Evolutionary conservation across 345 rosid genomes (phyloP).

Genomic region (Linum usitatissimum): DNA sequence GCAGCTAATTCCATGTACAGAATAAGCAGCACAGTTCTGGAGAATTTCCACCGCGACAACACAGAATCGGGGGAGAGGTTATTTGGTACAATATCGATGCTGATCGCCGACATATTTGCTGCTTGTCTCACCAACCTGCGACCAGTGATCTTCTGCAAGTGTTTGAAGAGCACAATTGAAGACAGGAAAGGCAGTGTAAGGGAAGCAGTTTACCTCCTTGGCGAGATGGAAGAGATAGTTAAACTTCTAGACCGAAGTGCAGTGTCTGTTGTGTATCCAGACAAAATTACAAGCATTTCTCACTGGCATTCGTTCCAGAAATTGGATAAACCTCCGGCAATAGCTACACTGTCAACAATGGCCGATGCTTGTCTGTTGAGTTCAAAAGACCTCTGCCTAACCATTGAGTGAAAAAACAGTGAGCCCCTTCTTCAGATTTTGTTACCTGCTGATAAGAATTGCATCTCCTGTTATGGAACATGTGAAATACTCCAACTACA

Average conservation of each 20-base stretch:
- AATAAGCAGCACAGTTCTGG: slow-evolving; percentile 49
- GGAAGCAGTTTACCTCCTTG: slow-evolving; percentile 47
- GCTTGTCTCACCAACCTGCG: slow-evolving; percentile 71
- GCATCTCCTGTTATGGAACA: neutral
- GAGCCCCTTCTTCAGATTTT: neutral
- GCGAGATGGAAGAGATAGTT: slow-evolving; percentile 42
- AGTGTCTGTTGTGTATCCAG: slow-evolving; percentile 29
- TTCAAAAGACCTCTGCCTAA: slow-evolving; percentile 20
- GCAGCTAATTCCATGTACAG: slow-evolving; percentile 83
- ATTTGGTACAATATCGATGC: slow-evolving; percentile 29
- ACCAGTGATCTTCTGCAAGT: slow-evolving; percentile 36
- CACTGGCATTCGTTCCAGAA: slow-evolving; percentile 48
- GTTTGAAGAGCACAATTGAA: slow-evolving; percentile 45
- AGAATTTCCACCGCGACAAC: slow-evolving; percentile 18
- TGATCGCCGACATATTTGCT: slow-evolving; percentile 54
- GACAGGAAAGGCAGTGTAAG: slow-evolving; percentile 45
- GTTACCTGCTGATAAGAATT: neutral
- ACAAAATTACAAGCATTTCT: slow-evolving; percentile 38
- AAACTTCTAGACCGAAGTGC: slow-evolving; percentile 37
- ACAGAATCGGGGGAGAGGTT: slow-evolving; percentile 22
- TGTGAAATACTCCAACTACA: neutral
- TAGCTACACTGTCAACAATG: slow-evolving; percentile 11
- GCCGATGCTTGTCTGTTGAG: slow-evolving; percentile 9
- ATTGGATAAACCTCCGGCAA: slow-evolving; percentile 10
- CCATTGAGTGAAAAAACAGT: slow-evolving; percentile 13